Evolutionary conservation across 108 stramenopile species (phyloP), one percentile per base, ranked within the genome.

Genomic region (Fragilariopsis cylindrus): DNA sequence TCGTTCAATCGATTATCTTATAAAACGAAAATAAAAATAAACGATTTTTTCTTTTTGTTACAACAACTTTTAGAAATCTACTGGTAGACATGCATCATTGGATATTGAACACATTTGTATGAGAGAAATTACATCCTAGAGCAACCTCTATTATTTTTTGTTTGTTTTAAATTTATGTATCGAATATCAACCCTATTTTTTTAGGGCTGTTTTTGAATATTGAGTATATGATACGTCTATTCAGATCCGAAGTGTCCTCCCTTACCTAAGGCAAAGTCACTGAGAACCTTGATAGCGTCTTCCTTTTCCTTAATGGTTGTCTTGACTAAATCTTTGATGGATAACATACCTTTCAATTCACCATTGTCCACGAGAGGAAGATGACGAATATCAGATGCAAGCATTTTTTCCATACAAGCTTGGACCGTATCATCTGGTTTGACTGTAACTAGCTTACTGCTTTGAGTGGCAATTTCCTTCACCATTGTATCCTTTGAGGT

Each of bases 361-460:
- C 85, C 86, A 44, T 78, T 70, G 3, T 91, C 91, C 4, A 97
- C 80, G 21, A 97, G 80, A 3, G 95, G 97, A 74, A 97, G 77
- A 80, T 97, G 97, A 60, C 97, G 91, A 77, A 97, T 94, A 53
- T 91, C 95, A 48, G 84, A 84, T 30, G 79, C 78, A 42, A 97
- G 74, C 97, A 97, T 97, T 84, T 94, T 96, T 53, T 88, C 80
- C 97, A 97, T 95, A 79, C 97, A 97, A 12, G 70, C 71, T 65
- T 95, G 88, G 50, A 96, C 87, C 8, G 94, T 81, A 71, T 95
- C 95, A 41, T 79, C 80, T 19, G 88, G 90, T 39, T 75, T 71
- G 48, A 89, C 97, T 16, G 91, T 94, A 41, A 97, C 76, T 50
- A 96, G 82, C 78, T 97, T 96, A 45, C 85, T 81, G 45, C 73